These are phyloP conservation scores for Zygotorulaspora danielsina DNA, from an alignment of 805 yeast species.

Conservation along the genomic window DNA sequence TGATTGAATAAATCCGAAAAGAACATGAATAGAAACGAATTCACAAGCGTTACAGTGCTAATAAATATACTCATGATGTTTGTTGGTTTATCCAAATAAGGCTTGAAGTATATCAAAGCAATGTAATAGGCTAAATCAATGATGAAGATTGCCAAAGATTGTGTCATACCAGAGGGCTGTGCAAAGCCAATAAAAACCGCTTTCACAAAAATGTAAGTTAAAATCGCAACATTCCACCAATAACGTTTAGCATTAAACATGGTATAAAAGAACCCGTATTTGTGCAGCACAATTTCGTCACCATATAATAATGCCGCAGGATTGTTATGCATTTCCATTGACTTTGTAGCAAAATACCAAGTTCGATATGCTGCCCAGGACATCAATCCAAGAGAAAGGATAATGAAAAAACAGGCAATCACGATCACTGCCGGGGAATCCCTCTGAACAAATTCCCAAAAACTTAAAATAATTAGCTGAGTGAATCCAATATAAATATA, in stretches of 20 bases:
- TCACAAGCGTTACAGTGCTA: slow-evolving; percentile 65
- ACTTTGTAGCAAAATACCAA: slow-evolving; percentile 53
- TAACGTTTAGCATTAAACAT: slow-evolving; percentile 78
- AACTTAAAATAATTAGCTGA: slow-evolving; percentile 69
- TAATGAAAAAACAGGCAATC: slow-evolving; percentile 65
- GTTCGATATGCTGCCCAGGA: slow-evolving; percentile 66
- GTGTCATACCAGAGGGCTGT: slow-evolving; percentile 77
- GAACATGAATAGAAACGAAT: slow-evolving; percentile 80
- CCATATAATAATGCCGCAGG: slow-evolving; percentile 89
- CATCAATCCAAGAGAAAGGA: slow-evolving; percentile 57
- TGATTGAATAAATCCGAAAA: slow-evolving; percentile 82
- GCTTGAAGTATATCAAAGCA: slow-evolving; percentile 58
- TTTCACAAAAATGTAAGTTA: slow-evolving; percentile 60
- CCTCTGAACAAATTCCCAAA: slow-evolving; percentile 78
- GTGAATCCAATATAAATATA: slow-evolving; percentile 82
- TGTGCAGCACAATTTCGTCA: slow-evolving; percentile 62
- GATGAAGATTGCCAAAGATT: slow-evolving; percentile 70
- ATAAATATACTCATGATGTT: slow-evolving; percentile 71
- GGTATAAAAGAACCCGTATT: slow-evolving; percentile 84
- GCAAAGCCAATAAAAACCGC: slow-evolving; percentile 71
- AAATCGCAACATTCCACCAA: slow-evolving; percentile 73
- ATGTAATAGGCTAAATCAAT: slow-evolving; percentile 68
- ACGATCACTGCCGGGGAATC: slow-evolving; percentile 90
- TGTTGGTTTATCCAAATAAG: slow-evolving; percentile 79
- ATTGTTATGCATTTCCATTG: slow-evolving; percentile 59